Evolutionary conservation across 225 moss, liverwort and hornwort genomes (phyloP), one percentile per base, ranked within the genome.

Genomic region (Anthoceros angustus): DNA sequence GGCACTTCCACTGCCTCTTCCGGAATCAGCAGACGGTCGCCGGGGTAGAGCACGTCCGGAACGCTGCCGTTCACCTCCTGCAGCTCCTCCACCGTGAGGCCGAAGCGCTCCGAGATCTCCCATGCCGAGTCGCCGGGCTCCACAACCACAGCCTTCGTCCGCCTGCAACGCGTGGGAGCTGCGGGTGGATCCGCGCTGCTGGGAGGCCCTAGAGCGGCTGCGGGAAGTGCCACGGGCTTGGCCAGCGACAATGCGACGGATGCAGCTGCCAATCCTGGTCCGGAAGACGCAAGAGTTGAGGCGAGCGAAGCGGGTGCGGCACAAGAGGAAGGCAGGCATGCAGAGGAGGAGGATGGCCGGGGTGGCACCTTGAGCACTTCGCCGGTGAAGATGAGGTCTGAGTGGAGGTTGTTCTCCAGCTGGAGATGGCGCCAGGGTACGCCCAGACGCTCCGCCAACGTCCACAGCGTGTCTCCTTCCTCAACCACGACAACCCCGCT

Each of bases 21-120:
- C 10, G 92, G 86, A 65, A 92, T 74, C 41, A 83, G 77, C 74
- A 92, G 61, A 62, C 86, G 77, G 38, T 92, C 88, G 15, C 92
- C 92, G 0, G 92, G 92, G 63, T 84, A 82, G 24, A 92, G 62
- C 23, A 88, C 69, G 16, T 86, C 86, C 0, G 92, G 88, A 21
- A 81, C 70, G n/a, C 73, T 74, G 0, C 64, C 80, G 24, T 92
- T 92, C 62, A 78, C 65, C n/a, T 76, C 78, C 9, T 66, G 74
- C 0, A 92, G 84, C 77, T 85, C 80, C 61, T 88, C 86, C 23
- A 92, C 7, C 0, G 92, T 75, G 12, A 92, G 82, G 8, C 92
- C 92, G 25, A 86, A 92, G 6, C 88, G 78, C 65, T 84, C 86
- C 26, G 91, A 84, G 64, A 92, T 75, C 68, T 92, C 92, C 88